Evolutionary conservation across 805 yeast genomes (phyloP).

Genomic region (Candida tallmaniae): DNA sequence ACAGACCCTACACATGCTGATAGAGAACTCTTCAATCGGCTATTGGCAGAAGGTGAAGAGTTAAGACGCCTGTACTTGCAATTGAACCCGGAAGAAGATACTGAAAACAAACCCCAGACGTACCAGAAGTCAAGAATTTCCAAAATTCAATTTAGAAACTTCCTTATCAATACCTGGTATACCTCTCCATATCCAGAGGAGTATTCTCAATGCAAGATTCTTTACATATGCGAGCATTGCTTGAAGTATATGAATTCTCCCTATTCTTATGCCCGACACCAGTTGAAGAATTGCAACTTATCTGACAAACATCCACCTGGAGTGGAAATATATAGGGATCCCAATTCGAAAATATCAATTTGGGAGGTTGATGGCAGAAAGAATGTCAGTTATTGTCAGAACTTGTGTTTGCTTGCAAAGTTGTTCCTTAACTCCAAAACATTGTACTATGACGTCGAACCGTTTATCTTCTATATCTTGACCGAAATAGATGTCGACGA

Average conservation of each 20-base stretch:
- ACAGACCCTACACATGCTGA: slow-evolving; percentile 59
- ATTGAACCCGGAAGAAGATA: slow-evolving; percentile 1
- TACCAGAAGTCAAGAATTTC: slow-evolving; percentile 37
- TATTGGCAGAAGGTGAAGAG: slow-evolving; percentile 35
- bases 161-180: slow-evolving; percentile 87
- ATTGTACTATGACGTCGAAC: slow-evolving; percentile 91
- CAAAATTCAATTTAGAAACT: slow-evolving; percentile 65
- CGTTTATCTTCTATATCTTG: slow-evolving; percentile 83
- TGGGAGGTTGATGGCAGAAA: slow-evolving; percentile 76
- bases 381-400: slow-evolving; percentile 79
- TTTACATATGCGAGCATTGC: slow-evolving; percentile 82
- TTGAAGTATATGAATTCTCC: slow-evolving; percentile 73
- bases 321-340: slow-evolving; percentile 37
- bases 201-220: slow-evolving; percentile 54
- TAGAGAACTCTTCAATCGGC: slow-evolving; percentile 42
- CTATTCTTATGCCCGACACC: slow-evolving; percentile 64
- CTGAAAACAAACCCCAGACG: background rate
- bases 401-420: slow-evolving; percentile 84
- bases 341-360: slow-evolving; percentile 22
- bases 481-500: slow-evolving; percentile 56
- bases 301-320: slow-evolving; percentile 62
- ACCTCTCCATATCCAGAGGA: slow-evolving; percentile 91
- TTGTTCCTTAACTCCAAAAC: slow-evolving; percentile 88
- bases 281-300: slow-evolving; percentile 57
- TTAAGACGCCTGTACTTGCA: slow-evolving; percentile 18